phyloP scores from a whole-genome alignment of 352 stramenopile species.

The Globisporangium canariense region DNA sequence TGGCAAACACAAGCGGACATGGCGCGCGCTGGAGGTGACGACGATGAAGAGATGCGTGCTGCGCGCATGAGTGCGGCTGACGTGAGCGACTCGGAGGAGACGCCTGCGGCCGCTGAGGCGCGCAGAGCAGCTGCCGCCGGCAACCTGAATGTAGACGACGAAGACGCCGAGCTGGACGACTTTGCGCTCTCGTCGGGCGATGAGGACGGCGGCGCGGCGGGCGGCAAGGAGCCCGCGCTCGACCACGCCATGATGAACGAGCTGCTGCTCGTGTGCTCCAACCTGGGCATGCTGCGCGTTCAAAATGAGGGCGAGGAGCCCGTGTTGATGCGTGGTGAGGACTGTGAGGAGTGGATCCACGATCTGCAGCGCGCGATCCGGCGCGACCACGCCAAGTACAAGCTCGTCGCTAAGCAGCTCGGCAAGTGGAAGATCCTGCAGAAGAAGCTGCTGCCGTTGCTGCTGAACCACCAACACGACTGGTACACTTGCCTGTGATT shows the following conservation, averaged over 20 bases:
- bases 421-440: constrained; percentile 86
- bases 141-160: constrained; percentile 16
- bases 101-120: constrained; percentile 4
- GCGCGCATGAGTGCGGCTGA: constrained; percentile 7
- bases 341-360: constrained; percentile 84
- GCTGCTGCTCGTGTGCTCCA: constrained; percentile 85
- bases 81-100: constrained; percentile 14
- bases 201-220: constrained; percentile 27
- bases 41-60: constrained; percentile 2
- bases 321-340: constrained; percentile 77
- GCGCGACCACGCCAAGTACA: constrained; percentile 78
- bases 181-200: constrained; percentile 54
- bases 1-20: constrained; percentile 4
- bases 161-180: constrained; percentile 40
- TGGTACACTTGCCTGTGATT: constrained; percentile 22
- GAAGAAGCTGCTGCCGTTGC: constrained; percentile 82
- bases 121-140: constrained; percentile 14
- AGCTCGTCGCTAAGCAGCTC: constrained; percentile 79
- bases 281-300: constrained; percentile 77
- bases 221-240: constrained; percentile 30
- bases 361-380: constrained; percentile 83
- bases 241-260: constrained; percentile 86
- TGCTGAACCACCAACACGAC: constrained; percentile 87
- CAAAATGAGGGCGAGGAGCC: constrained; percentile 46
- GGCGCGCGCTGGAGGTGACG: constrained; percentile 8